A percentile compares a stretch with the other conserved stretches of the same genome.
Conservation (phyloP, 345 rosid species). For the Gossypium turneri region DNA sequence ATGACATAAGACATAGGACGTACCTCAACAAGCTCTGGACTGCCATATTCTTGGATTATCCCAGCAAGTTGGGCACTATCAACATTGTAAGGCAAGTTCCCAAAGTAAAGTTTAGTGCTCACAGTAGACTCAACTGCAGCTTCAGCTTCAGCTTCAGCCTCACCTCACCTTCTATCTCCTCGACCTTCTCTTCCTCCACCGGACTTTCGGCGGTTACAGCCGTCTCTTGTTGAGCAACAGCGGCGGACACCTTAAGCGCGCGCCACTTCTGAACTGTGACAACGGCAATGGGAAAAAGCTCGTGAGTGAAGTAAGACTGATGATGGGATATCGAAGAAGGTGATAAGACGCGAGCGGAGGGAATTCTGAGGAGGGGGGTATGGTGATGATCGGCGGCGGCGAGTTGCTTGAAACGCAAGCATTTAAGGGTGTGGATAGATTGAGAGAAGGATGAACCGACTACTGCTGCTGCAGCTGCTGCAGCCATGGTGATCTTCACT, state of each 20-base stretch:
- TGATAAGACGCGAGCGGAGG: constrained; percentile 15
- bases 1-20: neutral
- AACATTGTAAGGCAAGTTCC: constrained; percentile 83
- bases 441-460: constrained; percentile 38
- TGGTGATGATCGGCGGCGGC: constrained; percentile 1
- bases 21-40: constrained; percentile 84
- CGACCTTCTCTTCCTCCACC: constrained; percentile 17
- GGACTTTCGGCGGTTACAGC: constrained; percentile 24
- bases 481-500: constrained; percentile 20
- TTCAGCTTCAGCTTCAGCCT: neutral
- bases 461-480: constrained; percentile 40
- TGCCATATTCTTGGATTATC: constrained; percentile 68
- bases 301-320: constrained; percentile 15
- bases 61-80: constrained; percentile 94
- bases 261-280: constrained; percentile 28
- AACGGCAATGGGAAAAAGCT: constrained; percentile 8
- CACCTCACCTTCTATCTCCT: constrained; percentile 2
- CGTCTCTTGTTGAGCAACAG: constrained; percentile 44
- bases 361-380: constrained; percentile 15
- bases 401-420: constrained; percentile 28
- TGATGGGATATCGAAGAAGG: constrained; percentile 1
- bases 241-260: constrained; percentile 39
- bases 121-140: constrained; percentile 19
- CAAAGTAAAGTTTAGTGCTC: constrained; percentile 81
- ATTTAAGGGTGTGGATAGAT: constrained; percentile 36